Evolutionary conservation across 1,284 basidiomycete species (phyloP).

Genomic region (Paramarasmius palmivorus): DNA sequence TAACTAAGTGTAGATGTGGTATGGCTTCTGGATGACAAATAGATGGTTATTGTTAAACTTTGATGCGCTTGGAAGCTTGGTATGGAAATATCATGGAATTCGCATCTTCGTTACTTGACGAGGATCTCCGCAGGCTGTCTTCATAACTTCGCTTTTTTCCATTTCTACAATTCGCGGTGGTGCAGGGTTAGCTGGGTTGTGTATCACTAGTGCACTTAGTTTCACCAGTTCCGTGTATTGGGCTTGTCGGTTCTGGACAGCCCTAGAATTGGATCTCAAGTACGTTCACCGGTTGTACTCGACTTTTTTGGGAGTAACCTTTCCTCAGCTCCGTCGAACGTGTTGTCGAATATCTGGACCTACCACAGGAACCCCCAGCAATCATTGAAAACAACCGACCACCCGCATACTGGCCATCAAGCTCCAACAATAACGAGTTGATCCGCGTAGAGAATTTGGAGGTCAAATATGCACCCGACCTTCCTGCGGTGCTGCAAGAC

Average conservation of each 20-base stretch:
- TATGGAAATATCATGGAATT: not conserved
- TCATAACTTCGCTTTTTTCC: constrained; percentile 75
- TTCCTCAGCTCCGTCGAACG: constrained; percentile 76
- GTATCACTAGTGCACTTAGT: constrained; percentile 78
- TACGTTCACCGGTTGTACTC: constrained; percentile 29
- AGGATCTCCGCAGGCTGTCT: constrained; percentile 36
- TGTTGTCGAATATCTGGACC: constrained; percentile 83
- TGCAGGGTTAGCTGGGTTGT: constrained; percentile 80
- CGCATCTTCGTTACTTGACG: not conserved
- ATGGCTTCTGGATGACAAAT: constrained; percentile 80
- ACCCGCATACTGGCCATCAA: constrained; percentile 88
- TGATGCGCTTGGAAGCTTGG: constrained; percentile 64
- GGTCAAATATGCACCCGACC: constrained; percentile 82
- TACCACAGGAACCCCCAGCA: constrained; percentile 84
- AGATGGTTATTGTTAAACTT: constrained; percentile 79
- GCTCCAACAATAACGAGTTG: constrained; percentile 50
- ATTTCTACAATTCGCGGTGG: constrained; percentile 59
- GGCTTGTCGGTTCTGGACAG: constrained; percentile 63
- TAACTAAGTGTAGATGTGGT: constrained; percentile 59
- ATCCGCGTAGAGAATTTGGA: constrained; percentile 72
- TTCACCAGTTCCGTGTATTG: constrained; percentile 65
- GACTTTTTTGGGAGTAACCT: not conserved
- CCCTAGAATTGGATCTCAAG: constrained; percentile 68
- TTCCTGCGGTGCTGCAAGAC: constrained; percentile 80
- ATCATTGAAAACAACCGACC: constrained; percentile 66